Percentiles rank a stretch among this genome's conserved stretches.
Evolutionary conservation across 169 alveolate genomes (phyloP).

Genomic region (Plasmodium malariae): DNA sequence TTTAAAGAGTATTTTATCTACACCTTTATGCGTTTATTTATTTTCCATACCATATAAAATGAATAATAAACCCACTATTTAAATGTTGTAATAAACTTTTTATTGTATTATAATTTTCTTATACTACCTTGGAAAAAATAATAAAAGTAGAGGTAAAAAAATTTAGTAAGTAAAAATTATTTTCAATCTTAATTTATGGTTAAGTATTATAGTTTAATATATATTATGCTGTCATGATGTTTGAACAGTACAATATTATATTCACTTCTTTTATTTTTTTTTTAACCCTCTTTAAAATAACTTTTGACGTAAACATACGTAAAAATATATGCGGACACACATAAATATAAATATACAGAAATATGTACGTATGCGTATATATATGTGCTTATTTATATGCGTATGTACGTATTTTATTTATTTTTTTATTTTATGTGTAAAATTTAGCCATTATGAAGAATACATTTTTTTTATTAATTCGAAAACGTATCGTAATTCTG

Average conservation of each 20-base stretch:
- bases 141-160: no score
- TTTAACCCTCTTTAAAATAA: background rate
- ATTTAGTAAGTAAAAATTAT: no score
- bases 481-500: conserved; percentile 14
- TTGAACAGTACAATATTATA: background rate
- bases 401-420: conserved; percentile 16
- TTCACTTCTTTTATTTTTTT: background rate
- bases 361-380: background rate
- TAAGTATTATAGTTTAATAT: conserved; percentile 6
- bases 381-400: conserved; percentile 21
- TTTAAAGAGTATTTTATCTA: conserved; percentile 22
- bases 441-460: conserved; percentile 35
- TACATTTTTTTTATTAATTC: conserved; percentile 4
- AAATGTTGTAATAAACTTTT: conserved; percentile 29
- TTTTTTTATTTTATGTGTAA: conserved; percentile 51
- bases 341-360: conserved; percentile 15
- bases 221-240: conserved; percentile 9
- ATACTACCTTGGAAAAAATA: no score
- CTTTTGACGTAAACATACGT: conserved; percentile 3
- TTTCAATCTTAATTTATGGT: no score
- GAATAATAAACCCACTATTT: conserved; percentile 4
- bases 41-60: conserved; percentile 7
- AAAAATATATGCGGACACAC: background rate
- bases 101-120: conserved; percentile 15
- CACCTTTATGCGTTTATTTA: conserved; percentile 9